phyloP scores from a whole-genome alignment of 805 yeast genomes.

The Candida nanaspora region DNA sequence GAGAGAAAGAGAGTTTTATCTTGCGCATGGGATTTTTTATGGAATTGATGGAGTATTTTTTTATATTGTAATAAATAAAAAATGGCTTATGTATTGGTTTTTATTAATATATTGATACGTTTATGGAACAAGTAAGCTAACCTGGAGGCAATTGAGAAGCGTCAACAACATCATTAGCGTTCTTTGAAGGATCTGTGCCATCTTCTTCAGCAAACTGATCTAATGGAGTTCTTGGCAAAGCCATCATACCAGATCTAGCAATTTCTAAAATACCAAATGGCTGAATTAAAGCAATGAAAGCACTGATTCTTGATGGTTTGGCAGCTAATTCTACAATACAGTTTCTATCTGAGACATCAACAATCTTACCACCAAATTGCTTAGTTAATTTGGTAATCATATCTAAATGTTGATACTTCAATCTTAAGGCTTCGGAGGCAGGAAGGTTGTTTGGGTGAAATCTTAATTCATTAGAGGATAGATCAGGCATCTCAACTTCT shows the following conservation, averaged over 20 bases:
- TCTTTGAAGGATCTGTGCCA: conserved; percentile 41
- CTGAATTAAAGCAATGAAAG: conserved; percentile 81
- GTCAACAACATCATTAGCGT: conserved; percentile 71
- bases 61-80: no score
- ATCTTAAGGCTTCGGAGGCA: conserved; percentile 88
- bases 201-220: conserved; percentile 41
- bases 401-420: conserved; percentile 82
- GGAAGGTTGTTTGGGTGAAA: conserved; percentile 88
- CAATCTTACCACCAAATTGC: conserved; percentile 89
- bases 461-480: conserved; percentile 33
- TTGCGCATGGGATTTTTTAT: no score
- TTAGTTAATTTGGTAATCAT: conserved; percentile 73
- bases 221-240: conserved; percentile 91
- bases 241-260: conserved; percentile 98
- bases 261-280: conserved; percentile 96
- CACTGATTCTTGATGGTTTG: conserved; percentile 82
- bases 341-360: conserved; percentile 88
- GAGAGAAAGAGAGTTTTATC: neutral
- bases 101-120: no score
- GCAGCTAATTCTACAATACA: conserved; percentile 93
- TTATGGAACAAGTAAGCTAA: conserved; percentile 28
- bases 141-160: conserved; percentile 94
- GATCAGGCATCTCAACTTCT: conserved; percentile 35
- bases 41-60: no score
- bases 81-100: no score